These are phyloP conservation scores for Phoenix dactylifera DNA, from an alignment of 176 grass and related monocot species.

Conservation along the genomic window DNA sequence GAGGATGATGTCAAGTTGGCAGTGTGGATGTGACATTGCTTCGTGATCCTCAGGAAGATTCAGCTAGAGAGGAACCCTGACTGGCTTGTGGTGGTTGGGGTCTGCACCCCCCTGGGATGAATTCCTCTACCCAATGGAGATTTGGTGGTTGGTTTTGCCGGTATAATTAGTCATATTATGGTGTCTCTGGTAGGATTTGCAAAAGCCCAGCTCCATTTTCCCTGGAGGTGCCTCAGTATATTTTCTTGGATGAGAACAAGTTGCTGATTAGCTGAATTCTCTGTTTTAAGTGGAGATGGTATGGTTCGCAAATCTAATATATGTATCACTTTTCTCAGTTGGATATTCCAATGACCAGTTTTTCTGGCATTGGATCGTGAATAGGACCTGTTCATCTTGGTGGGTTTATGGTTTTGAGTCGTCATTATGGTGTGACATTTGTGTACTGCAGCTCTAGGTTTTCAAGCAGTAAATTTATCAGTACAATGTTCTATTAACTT, in stretches of 20 bases:
- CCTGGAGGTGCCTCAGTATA: slow-evolving; percentile 9
- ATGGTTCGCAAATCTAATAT: too few species aligned
- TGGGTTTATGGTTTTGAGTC: too few species aligned
- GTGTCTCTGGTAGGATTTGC: background rate
- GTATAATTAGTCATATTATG: background rate
- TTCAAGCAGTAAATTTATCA: too few species aligned
- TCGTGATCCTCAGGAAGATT: background rate
- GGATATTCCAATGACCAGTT: too few species aligned
- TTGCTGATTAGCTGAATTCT: background rate
- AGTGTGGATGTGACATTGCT: background rate
- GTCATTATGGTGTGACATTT: too few species aligned
- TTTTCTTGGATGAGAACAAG: slow-evolving; percentile 4
- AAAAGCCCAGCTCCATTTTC: background rate
- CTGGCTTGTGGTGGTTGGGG: background rate
- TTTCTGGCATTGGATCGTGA: too few species aligned
- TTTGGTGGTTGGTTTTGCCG: slow-evolving; percentile 5
- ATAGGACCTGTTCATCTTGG: too few species aligned
- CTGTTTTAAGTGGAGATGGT: too few species aligned
- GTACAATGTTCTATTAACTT: too few species aligned
- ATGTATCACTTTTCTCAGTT: too few species aligned
- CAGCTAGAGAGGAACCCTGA: slow-evolving; percentile 1
- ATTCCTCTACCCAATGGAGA: background rate
- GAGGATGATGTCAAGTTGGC: slow-evolving; percentile 2
- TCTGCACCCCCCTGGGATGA: background rate
- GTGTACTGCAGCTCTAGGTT: too few species aligned